Percentiles rank a stretch among this genome's conserved stretches.
Conservation (phyloP, 306 rosid genomes). For the Medicago lupulina region DNA sequence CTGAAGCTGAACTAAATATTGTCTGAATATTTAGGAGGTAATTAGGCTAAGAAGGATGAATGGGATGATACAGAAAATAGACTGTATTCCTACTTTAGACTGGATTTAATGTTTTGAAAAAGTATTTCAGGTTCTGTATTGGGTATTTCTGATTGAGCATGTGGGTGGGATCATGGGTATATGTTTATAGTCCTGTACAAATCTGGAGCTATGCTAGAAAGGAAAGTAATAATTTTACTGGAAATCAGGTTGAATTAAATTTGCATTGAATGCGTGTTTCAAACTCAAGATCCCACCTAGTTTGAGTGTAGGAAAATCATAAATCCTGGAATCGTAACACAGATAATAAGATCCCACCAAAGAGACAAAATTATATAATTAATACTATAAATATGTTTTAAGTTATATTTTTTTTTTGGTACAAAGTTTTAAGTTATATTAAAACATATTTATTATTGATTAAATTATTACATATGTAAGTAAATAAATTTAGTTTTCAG, state of each 20-base stretch:
- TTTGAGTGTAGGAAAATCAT: too few relatives aligned
- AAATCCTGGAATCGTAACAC: too few relatives aligned
- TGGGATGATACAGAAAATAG: slow-evolving; percentile 17
- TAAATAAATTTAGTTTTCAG: too few relatives aligned
- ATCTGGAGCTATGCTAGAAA: slow-evolving; percentile 8
- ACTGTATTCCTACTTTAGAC: slow-evolving; percentile 6
- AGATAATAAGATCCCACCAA: too few relatives aligned
- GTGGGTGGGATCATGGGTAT: not conserved
- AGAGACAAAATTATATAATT: too few relatives aligned
- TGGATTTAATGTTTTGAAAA: not conserved
- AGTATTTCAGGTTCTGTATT: not conserved
- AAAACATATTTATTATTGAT: too few relatives aligned
- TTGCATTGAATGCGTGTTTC: slow-evolving; percentile 8
- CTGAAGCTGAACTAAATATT: slow-evolving; percentile 19
- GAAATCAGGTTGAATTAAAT: not conserved
- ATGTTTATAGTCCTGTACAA: slow-evolving; percentile 9
- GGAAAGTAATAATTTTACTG: not conserved
- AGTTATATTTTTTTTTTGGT: too few relatives aligned
- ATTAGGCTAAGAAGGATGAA: slow-evolving; percentile 1
- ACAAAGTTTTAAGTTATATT: too few relatives aligned
- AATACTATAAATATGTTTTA: too few relatives aligned
- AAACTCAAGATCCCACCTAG: too few relatives aligned
- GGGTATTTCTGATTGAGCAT: slow-evolving; percentile 10
- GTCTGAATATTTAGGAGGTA: not conserved
- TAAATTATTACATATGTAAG: too few relatives aligned